A percentile compares a stretch with the other conserved stretches of the same genome.
Evolutionary conservation across 306 rosid genomes (phyloP).

Genomic region (Casuarina equisetifolia): DNA sequence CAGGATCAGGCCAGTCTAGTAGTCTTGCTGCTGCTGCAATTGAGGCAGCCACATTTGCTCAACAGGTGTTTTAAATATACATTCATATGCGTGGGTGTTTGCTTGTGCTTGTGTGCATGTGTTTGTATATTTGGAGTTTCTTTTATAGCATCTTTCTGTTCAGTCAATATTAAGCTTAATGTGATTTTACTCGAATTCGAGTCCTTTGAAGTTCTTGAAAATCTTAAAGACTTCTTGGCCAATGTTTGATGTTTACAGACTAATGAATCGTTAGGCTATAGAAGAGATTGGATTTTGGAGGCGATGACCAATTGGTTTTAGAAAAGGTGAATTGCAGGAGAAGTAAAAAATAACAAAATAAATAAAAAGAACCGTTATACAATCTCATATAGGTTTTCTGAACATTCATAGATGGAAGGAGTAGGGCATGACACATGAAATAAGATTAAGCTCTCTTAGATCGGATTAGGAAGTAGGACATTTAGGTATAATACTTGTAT

Average conservation of each 20-base stretch:
- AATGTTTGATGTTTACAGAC: neutral
- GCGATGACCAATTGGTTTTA: neutral
- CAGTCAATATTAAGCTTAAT: neutral
- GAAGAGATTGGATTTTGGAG: neutral
- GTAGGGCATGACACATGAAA: neutral
- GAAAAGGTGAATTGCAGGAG: neutral
- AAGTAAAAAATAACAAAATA: neutral
- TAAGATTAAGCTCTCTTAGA: too few species aligned
- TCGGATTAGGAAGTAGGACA: too few species aligned
- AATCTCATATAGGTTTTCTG: neutral
- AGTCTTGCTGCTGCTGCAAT: conserved; percentile 99
- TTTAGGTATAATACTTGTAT: too few species aligned
- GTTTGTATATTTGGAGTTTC: conserved; percentile 1
- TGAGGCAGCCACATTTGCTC: conserved; percentile 96
- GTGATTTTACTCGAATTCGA: neutral
- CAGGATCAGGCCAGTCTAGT: conserved; percentile 89
- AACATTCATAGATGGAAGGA: neutral
- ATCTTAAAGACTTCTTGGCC: neutral
- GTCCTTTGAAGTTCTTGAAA: neutral
- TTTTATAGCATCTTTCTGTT: neutral
- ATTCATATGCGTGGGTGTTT: neutral
- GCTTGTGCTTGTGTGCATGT: conserved; percentile 1
- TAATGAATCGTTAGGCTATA: neutral
- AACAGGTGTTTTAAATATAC: conserved; percentile 59
- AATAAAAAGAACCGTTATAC: neutral